These are phyloP conservation scores for Aciculosporium take DNA, from an alignment of 2,329 filamentous ascomycete species.

Conservation along the genomic window DNA sequence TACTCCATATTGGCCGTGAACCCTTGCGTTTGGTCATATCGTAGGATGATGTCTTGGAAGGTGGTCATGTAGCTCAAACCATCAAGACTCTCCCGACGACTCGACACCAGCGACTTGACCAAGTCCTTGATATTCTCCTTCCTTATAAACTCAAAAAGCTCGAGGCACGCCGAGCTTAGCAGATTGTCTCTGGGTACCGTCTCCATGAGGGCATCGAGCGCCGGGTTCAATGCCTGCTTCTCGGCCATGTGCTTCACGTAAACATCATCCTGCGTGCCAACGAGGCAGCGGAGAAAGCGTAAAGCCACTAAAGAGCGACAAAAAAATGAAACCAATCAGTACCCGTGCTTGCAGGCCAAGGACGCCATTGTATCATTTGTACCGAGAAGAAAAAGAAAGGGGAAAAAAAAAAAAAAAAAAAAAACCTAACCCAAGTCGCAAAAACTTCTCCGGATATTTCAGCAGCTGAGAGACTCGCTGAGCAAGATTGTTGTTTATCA, in stretches of 20 bases:
- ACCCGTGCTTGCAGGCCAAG: not conserved
- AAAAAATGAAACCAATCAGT: not conserved
- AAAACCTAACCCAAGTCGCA: constrained; percentile 64
- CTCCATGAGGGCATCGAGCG: constrained; percentile 68
- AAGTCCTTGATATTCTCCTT: constrained; percentile 69
- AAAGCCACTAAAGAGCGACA: constrained; percentile 52
- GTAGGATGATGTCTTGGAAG: constrained; percentile 60
- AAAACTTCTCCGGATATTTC: constrained; percentile 71
- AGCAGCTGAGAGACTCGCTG: constrained; percentile 72
- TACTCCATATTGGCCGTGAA: constrained; percentile 54
- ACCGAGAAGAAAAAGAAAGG: not conserved
- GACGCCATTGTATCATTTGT: not conserved
- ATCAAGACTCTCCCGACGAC: constrained; percentile 64
- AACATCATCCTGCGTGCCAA: constrained; percentile 78
- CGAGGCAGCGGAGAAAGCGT: constrained; percentile 81
- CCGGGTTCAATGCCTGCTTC: constrained; percentile 67
- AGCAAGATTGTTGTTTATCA: constrained; percentile 65
- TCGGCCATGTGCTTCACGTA: constrained; percentile 76
- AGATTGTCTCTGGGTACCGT: constrained; percentile 89
- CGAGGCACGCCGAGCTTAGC: constrained; percentile 82
- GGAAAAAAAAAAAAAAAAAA: not conserved
- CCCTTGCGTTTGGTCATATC: constrained; percentile 66
- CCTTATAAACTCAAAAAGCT: constrained; percentile 85
- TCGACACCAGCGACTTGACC: constrained; percentile 70
- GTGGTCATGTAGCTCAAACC: constrained; percentile 71